Conservation (phyloP, 2,329 filamentous ascomycete genomes). For the Xylariaceae sp. region DNA sequence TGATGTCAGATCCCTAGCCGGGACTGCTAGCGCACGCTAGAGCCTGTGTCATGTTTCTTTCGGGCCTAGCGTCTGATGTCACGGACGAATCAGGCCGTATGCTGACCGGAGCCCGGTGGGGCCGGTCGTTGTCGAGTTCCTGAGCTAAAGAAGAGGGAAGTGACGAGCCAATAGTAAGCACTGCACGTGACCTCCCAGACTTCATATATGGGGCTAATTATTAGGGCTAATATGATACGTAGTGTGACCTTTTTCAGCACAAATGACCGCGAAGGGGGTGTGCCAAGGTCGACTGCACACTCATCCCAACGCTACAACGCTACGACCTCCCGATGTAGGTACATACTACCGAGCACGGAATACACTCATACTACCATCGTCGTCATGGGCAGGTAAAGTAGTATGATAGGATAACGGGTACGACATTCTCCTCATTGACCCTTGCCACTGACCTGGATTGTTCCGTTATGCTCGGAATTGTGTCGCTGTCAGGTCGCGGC, state of each 20-base stretch:
- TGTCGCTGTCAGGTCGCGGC: neutral
- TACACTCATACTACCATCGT: too few relatives aligned
- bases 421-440: too few relatives aligned
- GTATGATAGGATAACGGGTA: too few relatives aligned
- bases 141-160: neutral
- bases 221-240: neutral
- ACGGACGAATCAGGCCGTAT: neutral
- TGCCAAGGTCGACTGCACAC: neutral
- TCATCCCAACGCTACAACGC: neutral
- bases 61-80: neutral
- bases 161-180: neutral
- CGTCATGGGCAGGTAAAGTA: too few relatives aligned
- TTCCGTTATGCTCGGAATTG: too few relatives aligned
- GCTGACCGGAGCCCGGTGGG: slow-evolving; percentile 10
- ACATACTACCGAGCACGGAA: too few relatives aligned
- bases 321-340: too few relatives aligned
- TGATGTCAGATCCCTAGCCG: too few relatives aligned
- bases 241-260: neutral
- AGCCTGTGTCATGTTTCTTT: neutral
- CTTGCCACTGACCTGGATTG: too few relatives aligned
- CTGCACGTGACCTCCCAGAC: slow-evolving; percentile 12
- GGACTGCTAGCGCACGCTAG: neutral
- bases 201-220: slow-evolving; percentile 17
- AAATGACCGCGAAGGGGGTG: neutral
- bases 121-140: slow-evolving; percentile 4